Conservation (phyloP, 2,329 filamentous ascomycete species). For the Xylariales sp. region DNA sequence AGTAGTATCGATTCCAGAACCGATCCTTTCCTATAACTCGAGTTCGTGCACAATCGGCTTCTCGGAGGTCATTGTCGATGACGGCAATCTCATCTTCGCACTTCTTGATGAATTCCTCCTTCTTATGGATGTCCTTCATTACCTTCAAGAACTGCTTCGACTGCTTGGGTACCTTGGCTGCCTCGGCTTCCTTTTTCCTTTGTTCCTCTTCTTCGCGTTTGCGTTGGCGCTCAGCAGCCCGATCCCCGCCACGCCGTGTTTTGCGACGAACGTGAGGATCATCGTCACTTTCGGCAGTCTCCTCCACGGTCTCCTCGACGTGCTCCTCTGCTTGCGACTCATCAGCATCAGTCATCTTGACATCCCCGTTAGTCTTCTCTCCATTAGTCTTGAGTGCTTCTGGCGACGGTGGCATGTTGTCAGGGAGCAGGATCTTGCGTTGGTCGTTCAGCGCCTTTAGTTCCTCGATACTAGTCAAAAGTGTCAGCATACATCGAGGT, state of each 20-base stretch:
- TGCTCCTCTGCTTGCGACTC: conserved; percentile 51
- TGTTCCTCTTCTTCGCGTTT: conserved; percentile 67
- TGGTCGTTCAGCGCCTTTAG: conserved; percentile 67
- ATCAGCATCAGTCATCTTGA: conserved; percentile 59
- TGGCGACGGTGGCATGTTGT: conserved; percentile 65
- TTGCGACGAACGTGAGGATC: conserved; percentile 51
- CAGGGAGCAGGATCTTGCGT: conserved; percentile 66
- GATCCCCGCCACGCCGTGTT: conserved; percentile 59
- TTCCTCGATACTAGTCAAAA: conserved; percentile 57
- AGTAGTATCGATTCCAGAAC: conserved; percentile 98
- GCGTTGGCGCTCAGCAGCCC: conserved; percentile 67
- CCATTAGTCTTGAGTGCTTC: conserved; percentile 39
- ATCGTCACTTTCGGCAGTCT: conserved; percentile 65
- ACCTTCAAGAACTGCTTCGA: conserved; percentile 87
- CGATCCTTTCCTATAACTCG: conserved; percentile 87
- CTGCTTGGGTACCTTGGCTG: conserved; percentile 68
- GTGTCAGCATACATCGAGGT: conserved; percentile 22
- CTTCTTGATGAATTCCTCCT: conserved; percentile 72
- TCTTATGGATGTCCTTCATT: conserved; percentile 82
- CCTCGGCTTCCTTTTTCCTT: conserved; percentile 62
- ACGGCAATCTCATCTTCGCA: conserved; percentile 82
- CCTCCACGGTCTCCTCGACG: conserved; percentile 52
- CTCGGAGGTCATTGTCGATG: conserved; percentile 86
- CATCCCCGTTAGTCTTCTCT: conserved; percentile 48
- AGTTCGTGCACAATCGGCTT: conserved; percentile 89